Evolutionary conservation across 2,329 filamentous ascomycete species (phyloP), one percentile per base, ranked within the genome.

Genomic region (Chaetomium strumarium): DNA sequence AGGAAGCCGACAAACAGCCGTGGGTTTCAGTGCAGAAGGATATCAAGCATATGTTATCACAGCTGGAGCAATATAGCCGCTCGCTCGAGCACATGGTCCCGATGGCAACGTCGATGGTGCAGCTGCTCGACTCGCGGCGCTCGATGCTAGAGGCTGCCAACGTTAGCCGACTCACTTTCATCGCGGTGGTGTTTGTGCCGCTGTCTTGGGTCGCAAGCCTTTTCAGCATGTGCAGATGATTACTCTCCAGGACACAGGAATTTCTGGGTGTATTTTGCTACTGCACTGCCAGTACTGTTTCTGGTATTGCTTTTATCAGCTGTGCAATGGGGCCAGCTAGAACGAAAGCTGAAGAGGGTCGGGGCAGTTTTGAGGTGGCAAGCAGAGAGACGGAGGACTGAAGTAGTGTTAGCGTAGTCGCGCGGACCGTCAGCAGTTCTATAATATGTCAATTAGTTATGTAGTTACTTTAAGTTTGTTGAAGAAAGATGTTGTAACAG

Each of bases 101-200:
- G 3, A 11, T 30, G 19, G 39, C 39, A 5, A 42, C 39, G 2
- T 30, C 19, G 10, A 29, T 42, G 39, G 39, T 42, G 8, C 39
- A 42, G 39, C 39, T 29, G 39, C 19, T 29, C 20, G 39, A 42
- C 20, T 42, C 39, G 39, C 39, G 11, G 39, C 39, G 19, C 39
- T 3, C 20, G 3, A 42, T 30, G 19, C 39, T 11, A 8, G 41
- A 55, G 48, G 34, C 48, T 29, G 39, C 42, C 31, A 45, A 53
- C 24, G 44, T 53, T 14, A 53, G 46, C 30, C 42, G 49, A 43
- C 46, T 57, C 29, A 58, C 56, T 17, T 49, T 49, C n/a, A 55
- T 58, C 16, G 56, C 51, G 20, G 43, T 57, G 43, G 50, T 56
- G 7, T 56, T 59, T 45, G 52, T 57, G 10, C 56, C 56, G 43